Evolutionary conservation across 2,329 filamentous ascomycete species (phyloP).

Genomic region (Penicillium aurantiogriseum): DNA sequence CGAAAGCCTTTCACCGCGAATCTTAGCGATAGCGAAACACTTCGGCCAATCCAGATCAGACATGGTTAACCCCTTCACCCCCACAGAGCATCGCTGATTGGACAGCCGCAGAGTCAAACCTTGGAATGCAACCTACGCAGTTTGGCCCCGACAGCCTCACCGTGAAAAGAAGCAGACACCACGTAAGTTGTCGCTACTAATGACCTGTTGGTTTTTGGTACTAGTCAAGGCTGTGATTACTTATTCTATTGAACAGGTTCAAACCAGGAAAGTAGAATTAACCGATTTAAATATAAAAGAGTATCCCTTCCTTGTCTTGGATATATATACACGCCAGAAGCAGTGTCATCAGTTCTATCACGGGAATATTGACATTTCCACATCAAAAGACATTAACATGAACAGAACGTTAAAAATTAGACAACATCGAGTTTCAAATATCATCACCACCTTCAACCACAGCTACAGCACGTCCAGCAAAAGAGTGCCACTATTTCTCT

Average conservation of each 20-base stretch:
- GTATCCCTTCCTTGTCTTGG: neutral
- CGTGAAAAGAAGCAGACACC: no score
- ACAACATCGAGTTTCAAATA: neutral
- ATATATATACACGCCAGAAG: neutral
- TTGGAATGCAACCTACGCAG: no score
- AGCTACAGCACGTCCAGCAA: neutral
- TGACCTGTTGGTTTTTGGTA: neutral
- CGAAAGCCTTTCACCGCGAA: no score
- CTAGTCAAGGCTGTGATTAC: no score
- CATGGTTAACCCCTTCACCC: no score
- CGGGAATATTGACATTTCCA: neutral
- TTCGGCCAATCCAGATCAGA: no score
- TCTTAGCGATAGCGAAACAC: no score
- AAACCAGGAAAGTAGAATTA: neutral
- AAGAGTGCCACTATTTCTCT: slow-evolving; percentile 3
- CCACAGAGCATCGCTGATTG: no score
- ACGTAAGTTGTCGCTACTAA: neutral
- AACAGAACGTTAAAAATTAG: neutral
- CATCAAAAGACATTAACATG: neutral
- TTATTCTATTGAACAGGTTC: no score
- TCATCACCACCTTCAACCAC: neutral
- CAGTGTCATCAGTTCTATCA: slow-evolving; percentile 4
- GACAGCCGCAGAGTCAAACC: no score
- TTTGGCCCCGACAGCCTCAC: no score
- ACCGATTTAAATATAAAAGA: neutral